Conservation (phyloP, 345 rosid genomes). For the Alliaria petiolata region DNA sequence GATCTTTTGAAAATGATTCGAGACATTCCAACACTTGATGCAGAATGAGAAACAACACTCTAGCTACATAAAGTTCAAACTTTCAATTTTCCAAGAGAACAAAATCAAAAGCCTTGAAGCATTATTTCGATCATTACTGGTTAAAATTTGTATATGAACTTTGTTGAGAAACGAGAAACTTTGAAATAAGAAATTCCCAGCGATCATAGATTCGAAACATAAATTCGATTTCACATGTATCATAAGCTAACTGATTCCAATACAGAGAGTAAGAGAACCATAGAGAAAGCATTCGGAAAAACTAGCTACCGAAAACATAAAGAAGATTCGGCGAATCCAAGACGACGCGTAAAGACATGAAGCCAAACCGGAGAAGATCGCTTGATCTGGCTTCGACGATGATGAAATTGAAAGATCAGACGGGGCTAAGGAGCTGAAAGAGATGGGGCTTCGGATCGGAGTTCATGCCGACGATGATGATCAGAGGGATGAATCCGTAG, state of each 20-base stretch:
- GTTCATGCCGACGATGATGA: conserved; percentile 90
- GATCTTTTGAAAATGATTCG: conserved; percentile 53
- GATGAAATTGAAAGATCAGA: conserved; percentile 33
- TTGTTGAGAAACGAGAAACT: neutral
- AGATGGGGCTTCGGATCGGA: conserved; percentile 91
- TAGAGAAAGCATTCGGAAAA: neutral
- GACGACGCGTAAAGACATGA: neutral
- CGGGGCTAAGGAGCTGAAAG: conserved; percentile 85
- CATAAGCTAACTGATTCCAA: too few relatives aligned
- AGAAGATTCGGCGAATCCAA: conserved; percentile 40
- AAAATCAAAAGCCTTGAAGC: neutral
- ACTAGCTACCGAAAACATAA: conserved; percentile 2
- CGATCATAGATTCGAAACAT: neutral
- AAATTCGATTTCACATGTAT: conserved; percentile 20
- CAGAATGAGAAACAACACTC: conserved; percentile 32
- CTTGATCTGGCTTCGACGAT: neutral
- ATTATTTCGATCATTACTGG: neutral
- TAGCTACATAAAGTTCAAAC: too few relatives aligned
- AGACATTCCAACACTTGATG: conserved; percentile 42
- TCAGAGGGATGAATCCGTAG: conserved; percentile 89
- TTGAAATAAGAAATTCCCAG: neutral
- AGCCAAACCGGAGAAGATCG: conserved; percentile 13
- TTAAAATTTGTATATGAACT: neutral
- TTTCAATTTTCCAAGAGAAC: conserved; percentile 33
- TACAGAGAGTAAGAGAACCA: neutral